Evolutionary conservation across 306 rosid genomes (phyloP), one percentile per base, ranked within the genome.

Genomic region (Prosopis cineraria): DNA sequence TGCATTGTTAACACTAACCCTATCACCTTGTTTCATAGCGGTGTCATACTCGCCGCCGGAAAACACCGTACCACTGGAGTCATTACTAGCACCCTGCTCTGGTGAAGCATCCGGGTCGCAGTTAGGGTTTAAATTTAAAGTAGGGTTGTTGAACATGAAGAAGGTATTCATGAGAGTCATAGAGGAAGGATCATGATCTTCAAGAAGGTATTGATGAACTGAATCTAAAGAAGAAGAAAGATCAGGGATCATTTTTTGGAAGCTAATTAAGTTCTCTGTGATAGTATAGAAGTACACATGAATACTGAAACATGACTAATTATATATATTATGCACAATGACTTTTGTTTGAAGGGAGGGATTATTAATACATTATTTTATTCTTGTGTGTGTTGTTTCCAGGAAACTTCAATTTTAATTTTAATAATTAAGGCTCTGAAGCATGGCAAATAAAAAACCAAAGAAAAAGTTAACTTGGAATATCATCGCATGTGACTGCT

Each of bases 351-450:
- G 9, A 27, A 27, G 36, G 36, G 65, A 27, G 8, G 9, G 34
- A 13, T 12, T 13, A 29, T 0, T 31, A 10, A 29, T 55, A 11
- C 25, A 56, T 56, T 53, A 53, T 36, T 52, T 34, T 69, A 27
- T 44, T 44, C 19, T 27, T 52, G 7, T 36, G 25, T 24, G 29
- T 8, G 52, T 17, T 37, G 39, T 56, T 73, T 73, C 68, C 48
- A 3, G 55, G 77, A 56, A 55, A 43, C 39, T 55, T 73, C 77
- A 2, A 37, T 55, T 55, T 37, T 72, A 10, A 6, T 53, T 53
- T 25, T 22, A 9, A 24, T 41, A 10, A 2, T 37, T n/a, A 16
- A 45, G 34, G 31, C 36, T 52, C 1, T 40, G 58, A 24, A 52
- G 22, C 29, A 52, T 9, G 59, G 27, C 12, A 20, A 20, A 52